These are phyloP conservation scores for Trichoderma endophyticum DNA, from an alignment of 2,329 filamentous ascomycete species.

Conservation along the genomic window DNA sequence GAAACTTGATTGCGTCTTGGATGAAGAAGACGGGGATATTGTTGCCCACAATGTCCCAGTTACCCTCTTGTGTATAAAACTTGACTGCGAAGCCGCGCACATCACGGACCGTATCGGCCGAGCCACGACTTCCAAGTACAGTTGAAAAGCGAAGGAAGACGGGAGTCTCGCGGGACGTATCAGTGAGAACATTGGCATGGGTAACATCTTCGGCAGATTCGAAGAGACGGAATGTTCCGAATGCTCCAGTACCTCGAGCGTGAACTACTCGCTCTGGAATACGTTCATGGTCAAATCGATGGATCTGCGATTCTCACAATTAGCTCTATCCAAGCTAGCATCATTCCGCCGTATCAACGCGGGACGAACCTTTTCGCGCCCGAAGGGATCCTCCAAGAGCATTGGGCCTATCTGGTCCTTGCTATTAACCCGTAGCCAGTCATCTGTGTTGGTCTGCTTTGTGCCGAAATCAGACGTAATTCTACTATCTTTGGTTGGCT, in stretches of 20 bases:
- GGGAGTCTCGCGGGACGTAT: slow-evolving; percentile 50
- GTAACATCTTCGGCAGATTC: slow-evolving; percentile 66
- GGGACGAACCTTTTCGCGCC: slow-evolving; percentile 63
- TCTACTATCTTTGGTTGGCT: slow-evolving; percentile 54
- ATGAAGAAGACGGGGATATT: slow-evolving; percentile 70
- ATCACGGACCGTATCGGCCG: slow-evolving; percentile 82
- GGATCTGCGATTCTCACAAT: slow-evolving; percentile 47
- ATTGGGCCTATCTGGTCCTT: slow-evolving; percentile 63
- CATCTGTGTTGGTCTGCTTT: slow-evolving; percentile 69
- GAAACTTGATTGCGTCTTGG: slow-evolving; percentile 64
- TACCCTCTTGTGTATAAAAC: slow-evolving; percentile 68
- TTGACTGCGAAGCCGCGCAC: slow-evolving; percentile 65
- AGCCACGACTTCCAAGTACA: slow-evolving; percentile 70
- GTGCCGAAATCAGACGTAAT: slow-evolving; percentile 77
- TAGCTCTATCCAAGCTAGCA: neutral
- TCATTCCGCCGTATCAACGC: no score
- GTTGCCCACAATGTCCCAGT: slow-evolving; percentile 65
- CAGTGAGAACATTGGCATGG: slow-evolving; percentile 58
- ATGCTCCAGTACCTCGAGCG: slow-evolving; percentile 65
- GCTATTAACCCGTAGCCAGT: slow-evolving; percentile 68
- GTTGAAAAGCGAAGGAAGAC: slow-evolving; percentile 65
- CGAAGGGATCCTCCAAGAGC: slow-evolving; percentile 70
- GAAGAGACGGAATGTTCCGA: slow-evolving; percentile 67
- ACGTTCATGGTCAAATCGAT: slow-evolving; percentile 66
- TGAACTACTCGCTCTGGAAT: slow-evolving; percentile 67